Base-by-base conservation (phyloP, 1,284 basidiomycete species). In the Sporisorium graminicola region DNA sequence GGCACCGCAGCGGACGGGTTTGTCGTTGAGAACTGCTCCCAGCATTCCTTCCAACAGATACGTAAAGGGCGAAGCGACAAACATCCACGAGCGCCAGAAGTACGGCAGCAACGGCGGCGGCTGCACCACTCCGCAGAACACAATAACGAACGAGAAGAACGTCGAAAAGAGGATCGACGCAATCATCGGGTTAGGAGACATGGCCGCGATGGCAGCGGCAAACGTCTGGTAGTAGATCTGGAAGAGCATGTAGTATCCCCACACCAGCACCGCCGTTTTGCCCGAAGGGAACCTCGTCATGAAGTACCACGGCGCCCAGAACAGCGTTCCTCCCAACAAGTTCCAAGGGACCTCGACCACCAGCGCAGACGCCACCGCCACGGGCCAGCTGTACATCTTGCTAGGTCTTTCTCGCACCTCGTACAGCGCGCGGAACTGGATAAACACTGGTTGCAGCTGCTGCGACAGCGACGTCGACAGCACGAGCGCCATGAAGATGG, bases 301-400 rank as follows among this genome's bases (percentile, higher is more conserved):
- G 13, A 62, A 82, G 65, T 76, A 81, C 81, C 82, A 83, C 5
- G 75, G 63, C 5, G 68, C 51, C 77, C 77, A 83, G 67, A 81
- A 83, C 22, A 81, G 55, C 5, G 82, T 83, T 6, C 75, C 84
- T 24, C 76, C 74, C 6, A 84, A 31, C 5, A 80, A 16, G 69
- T 82, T 80, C 79, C 81, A 86, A 3, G 81, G 79, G 5, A 86
- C 57, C 74, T 87, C 86, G 59, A 83, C 87, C 16, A 88, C 49
- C 46, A 88, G 84, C 74, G 86, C 86, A 22, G 81, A 58, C 56
- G 83, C 61, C 49, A 87, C 79, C 50, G 94, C 89, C 1, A 92
- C 90, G 8, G 90, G 88, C 94, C 94, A 95, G 55, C 90, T 90
- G 87, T 94, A 95, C 82, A 93, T 92, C 81, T 91, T 89, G 74